Evolutionary conservation across 2,329 filamentous ascomycete species (phyloP), one percentile per base, ranked within the genome.

Genomic region (Microascus cirrosus): DNA sequence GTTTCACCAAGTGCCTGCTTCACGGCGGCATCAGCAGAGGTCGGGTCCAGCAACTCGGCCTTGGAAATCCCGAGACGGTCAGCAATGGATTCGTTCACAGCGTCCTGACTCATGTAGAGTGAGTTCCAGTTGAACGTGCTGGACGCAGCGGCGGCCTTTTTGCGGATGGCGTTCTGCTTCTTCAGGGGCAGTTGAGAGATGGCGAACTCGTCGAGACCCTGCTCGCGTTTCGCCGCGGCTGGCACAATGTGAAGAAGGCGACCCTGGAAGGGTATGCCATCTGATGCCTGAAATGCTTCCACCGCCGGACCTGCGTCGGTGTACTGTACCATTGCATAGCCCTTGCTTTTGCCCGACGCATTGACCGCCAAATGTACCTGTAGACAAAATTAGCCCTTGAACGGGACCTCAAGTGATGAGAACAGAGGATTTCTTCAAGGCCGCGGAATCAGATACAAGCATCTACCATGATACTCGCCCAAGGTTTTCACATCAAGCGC

Each of bases 81-180:
- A 54, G 94, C 90, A 61, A 96, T 84, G 6, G 92, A 95, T 54
- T 89, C 85, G 73, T 96, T 92, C 56, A 99, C 91, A 55, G 94
- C 90, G 75, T 99, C 92, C 74, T 90, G 88, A 72, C 88, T 96
- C 89, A 99, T 95, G 72, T 94, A 99, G n/a, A 99, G 77, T n/a
- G 92, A 93, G 75, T 99, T 99, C 94, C 94, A 99, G 69, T 93
- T 96, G 74, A 97, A 97, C 1, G 82, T 84, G 54, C 81, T 84
- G 34, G 85, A 86, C 10, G 88, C 80, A 24, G 92, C 89, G 65
- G 93, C 87, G 55, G 86, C 81, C 73, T 89, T 95, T 66, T 88
- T 89, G 69, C 88, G 90, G 63, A 97, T 88, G 66, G 95, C 82
- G 65, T 90, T 90, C 71, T 97, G 94, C 71, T 95, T 94, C 74